Evolutionary conservation across 208 protist species (phyloP).

Genomic region (Crithidia mellificae): DNA sequence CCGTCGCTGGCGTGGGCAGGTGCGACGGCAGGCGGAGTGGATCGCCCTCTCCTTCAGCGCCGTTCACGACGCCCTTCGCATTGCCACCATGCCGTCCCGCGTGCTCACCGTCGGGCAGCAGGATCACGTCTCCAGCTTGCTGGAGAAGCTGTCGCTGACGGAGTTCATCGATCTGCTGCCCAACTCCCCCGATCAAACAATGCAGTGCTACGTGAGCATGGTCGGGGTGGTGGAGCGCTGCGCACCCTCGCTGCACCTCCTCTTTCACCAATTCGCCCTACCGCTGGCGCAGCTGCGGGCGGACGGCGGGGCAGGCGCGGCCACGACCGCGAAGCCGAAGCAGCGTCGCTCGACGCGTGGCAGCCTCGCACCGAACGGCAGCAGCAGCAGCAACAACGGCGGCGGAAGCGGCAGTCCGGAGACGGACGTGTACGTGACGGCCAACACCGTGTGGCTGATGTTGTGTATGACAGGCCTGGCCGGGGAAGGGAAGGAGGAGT

Average conservation of each 20-base stretch:
- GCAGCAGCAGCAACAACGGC: background rate
- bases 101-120: constrained; percentile 55
- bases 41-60: constrained; percentile 76
- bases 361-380: background rate
- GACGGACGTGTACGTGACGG: constrained; percentile 36
- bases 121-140: constrained; percentile 39
- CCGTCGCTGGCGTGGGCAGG: constrained; percentile 43
- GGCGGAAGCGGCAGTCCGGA: background rate
- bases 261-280: constrained; percentile 62
- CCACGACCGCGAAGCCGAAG: background rate
- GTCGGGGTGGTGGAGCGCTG: constrained; percentile 51
- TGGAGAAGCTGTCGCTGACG: constrained; percentile 51
- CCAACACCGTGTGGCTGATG: constrained; percentile 61
- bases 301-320: background rate
- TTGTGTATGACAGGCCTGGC: constrained; percentile 60
- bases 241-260: constrained; percentile 46
- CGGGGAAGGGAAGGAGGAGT: constrained; percentile 23
- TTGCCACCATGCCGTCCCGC: constrained; percentile 23
- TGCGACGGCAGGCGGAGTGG: constrained; percentile 67
- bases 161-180: constrained; percentile 66
- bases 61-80: constrained; percentile 54
- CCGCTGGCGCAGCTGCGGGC: constrained; percentile 21
- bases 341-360: background rate
- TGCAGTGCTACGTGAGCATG: constrained; percentile 51
- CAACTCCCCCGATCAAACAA: constrained; percentile 27